These are phyloP conservation scores for Fusarium fujikuroi DNA, from an alignment of 2,329 filamentous ascomycete genomes.

Conservation along the genomic window DNA sequence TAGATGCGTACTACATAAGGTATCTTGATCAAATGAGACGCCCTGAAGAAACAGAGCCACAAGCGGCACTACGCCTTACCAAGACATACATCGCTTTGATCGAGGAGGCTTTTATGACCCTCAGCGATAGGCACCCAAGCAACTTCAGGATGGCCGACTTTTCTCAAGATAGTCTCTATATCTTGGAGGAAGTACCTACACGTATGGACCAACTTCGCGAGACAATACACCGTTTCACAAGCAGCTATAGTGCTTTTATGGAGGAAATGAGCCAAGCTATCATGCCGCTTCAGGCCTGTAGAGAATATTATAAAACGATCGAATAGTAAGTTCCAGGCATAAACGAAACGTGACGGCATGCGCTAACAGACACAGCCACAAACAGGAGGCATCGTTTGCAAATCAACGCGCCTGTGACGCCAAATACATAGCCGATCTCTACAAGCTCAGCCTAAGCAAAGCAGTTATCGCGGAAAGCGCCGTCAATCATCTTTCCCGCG, in stretches of 20 bases:
- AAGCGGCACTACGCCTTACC: neutral
- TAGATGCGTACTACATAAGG: no score
- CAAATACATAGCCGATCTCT: neutral
- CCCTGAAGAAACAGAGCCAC: neutral
- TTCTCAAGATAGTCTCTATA: neutral
- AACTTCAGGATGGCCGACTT: neutral
- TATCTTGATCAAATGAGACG: no score
- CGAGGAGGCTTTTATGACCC: neutral
- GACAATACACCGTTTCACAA: neutral
- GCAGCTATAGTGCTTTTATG: neutral
- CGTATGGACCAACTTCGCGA: neutral
- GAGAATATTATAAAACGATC: neutral
- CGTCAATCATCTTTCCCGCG: neutral
- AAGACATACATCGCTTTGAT: neutral
- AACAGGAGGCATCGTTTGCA: no score
- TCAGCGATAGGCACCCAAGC: neutral
- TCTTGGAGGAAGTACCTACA: neutral
- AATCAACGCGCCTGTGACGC: no score
- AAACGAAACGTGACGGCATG: neutral
- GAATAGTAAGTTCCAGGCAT: neutral
- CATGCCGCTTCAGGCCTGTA: neutral
- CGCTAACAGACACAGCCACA: neutral
- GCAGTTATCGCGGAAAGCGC: neutral
- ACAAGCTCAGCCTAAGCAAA: neutral
- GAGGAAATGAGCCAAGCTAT: neutral